These are phyloP conservation scores for Camellia lanceoleosa DNA, from an alignment of 148 eudicot species.

Conservation along the genomic window DNA sequence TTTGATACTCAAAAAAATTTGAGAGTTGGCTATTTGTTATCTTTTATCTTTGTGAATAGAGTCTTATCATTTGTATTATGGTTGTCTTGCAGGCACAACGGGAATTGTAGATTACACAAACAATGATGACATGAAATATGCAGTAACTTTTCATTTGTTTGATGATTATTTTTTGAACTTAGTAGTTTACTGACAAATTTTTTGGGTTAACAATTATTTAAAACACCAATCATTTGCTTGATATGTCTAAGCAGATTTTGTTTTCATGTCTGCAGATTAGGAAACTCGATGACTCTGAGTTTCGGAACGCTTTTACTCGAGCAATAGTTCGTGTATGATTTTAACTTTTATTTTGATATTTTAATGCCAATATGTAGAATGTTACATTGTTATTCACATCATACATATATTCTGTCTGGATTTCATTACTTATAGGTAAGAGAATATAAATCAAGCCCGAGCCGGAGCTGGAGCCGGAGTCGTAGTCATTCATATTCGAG, in stretches of 20 bases:
- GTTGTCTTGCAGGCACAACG: constrained; percentile 55
- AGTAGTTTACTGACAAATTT: background rate
- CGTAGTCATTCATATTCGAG: constrained; percentile 58
- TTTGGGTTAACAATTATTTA: background rate
- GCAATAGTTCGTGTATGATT: constrained; percentile 60
- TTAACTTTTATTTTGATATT: background rate
- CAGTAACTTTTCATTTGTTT: constrained; percentile 43
- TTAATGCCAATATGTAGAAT: background rate
- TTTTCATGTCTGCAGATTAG: constrained; percentile 51
- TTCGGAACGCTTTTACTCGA: constrained; percentile 74
- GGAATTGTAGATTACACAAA: constrained; percentile 90
- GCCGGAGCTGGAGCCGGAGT: constrained; percentile 35
- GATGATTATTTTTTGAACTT: background rate
- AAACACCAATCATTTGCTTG: background rate
- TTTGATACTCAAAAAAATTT: background rate
- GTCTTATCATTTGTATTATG: background rate
- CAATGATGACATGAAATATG: constrained; percentile 91
- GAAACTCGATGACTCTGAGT: constrained; percentile 94
- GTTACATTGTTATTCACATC: background rate
- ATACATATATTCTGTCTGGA: background rate
- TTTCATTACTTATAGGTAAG: constrained; percentile 48
- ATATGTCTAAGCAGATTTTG: background rate
- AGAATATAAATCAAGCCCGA: constrained; percentile 55
- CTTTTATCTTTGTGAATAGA: background rate
- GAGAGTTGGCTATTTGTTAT: background rate